Evolutionary conservation across 139 green algal genomes (phyloP), one percentile per base, ranked within the genome.

Genomic region (Chlamydomonas eustigma): DNA sequence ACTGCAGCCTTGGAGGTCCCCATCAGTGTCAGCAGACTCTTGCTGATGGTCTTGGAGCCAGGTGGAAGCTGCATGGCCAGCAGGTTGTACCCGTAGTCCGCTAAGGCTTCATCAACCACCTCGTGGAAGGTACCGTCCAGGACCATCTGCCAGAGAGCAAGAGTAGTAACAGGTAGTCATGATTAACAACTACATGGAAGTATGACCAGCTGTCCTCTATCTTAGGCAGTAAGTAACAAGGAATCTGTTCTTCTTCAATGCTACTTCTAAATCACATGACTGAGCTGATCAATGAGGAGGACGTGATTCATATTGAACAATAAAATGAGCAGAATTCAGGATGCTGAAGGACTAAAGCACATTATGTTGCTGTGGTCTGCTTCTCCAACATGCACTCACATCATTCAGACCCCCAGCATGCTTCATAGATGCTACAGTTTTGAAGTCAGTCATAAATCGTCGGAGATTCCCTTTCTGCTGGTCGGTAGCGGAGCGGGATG

Each of bases 51-150:
- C 51, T 69, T 84, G 58, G 58, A 74, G 30, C 74, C 74, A n/a
- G 74, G 74, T 5, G 64, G 63, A 30, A 74, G 74, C 64, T 79
- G 74, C 0, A 79, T 18, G 2, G 74, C 74, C 38, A 79, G 25
- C 28, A 79, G 2, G 4, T 39, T 66, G 2, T 73, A 30, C 1
- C 74, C 64, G 38, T 79, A 44, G 5, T 79, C 64, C 37, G 58
- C 63, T 4, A 79, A 39, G 35, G 44, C 18, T 8, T 64, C 38
- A 32, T 66, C 70, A 32, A 79, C 34, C 31, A 52, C 64, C 22
- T 50, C 22, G 30, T 69, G 64, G 34, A 74, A 35, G 8, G 63
- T 32, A 24, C 74, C 74, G 22, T 79, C 38, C 64, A n/a, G 38
- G 39, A 25, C 73, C 18, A 12, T 44, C 74, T 44, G 70, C n/a